phyloP scores from a whole-genome alignment of 1,284 basidiomycete genomes.

The Exobasidium cylindrosporum region DNA sequence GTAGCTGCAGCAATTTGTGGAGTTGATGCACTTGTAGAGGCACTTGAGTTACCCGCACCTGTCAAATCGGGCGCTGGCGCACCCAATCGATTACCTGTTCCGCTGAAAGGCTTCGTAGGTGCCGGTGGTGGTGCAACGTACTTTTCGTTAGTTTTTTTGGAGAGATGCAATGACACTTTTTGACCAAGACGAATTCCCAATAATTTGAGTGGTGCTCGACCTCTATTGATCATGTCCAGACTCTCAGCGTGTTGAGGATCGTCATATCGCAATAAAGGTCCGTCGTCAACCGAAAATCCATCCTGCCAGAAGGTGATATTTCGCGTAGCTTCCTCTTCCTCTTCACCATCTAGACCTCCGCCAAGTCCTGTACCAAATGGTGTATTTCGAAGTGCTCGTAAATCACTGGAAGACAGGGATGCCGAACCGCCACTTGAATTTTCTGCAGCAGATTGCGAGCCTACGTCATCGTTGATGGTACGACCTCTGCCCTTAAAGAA shows the following conservation, averaged over 20 bases:
- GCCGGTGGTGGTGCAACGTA: constrained; percentile 64
- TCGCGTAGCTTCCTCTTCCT: constrained; percentile 63
- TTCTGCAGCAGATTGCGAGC: constrained; percentile 2
- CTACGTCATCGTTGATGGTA: background rate
- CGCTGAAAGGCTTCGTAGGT: constrained; percentile 65
- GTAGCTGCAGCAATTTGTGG: constrained; percentile 55
- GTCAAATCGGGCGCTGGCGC: constrained; percentile 39
- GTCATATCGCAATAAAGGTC: constrained; percentile 78
- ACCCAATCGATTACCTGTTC: constrained; percentile 79
- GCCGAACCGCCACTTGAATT: constrained; percentile 17
- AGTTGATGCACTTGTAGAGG: constrained; percentile 50
- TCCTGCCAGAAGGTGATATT: constrained; percentile 89
- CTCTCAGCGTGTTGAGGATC: constrained; percentile 73
- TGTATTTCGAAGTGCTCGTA: background rate
- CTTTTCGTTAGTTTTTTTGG: constrained; percentile 71
- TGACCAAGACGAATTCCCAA: constrained; percentile 77
- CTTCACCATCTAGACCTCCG: constrained; percentile 40
- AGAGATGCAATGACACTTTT: constrained; percentile 79
- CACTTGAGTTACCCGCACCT: constrained; percentile 13
- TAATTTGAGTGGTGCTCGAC: constrained; percentile 74
- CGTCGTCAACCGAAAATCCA: constrained; percentile 89
- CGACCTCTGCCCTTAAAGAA: background rate
- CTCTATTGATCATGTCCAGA: constrained; percentile 74
- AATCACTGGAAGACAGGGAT: background rate
- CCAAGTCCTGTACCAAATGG: background rate